Evolutionary conservation across 441 rosid genomes (phyloP), one percentile per base, ranked within the genome.

Genomic region (Aleurites moluccanus): DNA sequence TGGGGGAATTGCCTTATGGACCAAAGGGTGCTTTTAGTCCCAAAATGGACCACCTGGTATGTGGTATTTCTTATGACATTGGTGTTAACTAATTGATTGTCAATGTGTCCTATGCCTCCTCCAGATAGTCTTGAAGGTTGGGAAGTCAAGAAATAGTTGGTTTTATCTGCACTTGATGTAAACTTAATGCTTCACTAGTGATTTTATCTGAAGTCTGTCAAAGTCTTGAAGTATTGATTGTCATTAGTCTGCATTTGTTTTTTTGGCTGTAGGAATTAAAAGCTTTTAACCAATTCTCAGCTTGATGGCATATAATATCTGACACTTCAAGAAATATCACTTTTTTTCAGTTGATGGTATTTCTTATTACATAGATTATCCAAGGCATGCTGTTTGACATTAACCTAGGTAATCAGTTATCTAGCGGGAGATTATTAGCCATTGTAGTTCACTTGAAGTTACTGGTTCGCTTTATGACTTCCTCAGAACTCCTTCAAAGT

Each of bases 41-140:
- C 27, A 96, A 96, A 85, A 96, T 96, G 99, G 99, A 96, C 83
- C 99, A 93, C 85, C 85, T 96, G 96, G 99, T 93, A 89, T 77
- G 94, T 73, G 64, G 45, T 77, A 35, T 77, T 83, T 72, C 35
- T 67, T 83, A 59, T 53, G 63, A 47, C 64, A 67, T 56, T 70
- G 66, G 6, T 64, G 33, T 66, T 63, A 15, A n/a, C 47, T 64
- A 69, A 68, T 56, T 74, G 66, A 27, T 53, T 67, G 23, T 44
- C 57, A 25, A 16, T 52, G 10, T 53, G 75, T 49, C 35, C 20
- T 47, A 15, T 61, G 65, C 23, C 6, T 75, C 44, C 44, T 69
- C 40, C 3, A 0, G 42, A 61, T 38, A 1, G 61, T 65, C 40
- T 50, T 61, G 64, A 6, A 21, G 10, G 42, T 23, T 42, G 59